A percentile compares a stretch with the other conserved stretches of the same genome.
Conservation (phyloP, 345 rosid species). For the Noccaea caerulescens region DNA sequence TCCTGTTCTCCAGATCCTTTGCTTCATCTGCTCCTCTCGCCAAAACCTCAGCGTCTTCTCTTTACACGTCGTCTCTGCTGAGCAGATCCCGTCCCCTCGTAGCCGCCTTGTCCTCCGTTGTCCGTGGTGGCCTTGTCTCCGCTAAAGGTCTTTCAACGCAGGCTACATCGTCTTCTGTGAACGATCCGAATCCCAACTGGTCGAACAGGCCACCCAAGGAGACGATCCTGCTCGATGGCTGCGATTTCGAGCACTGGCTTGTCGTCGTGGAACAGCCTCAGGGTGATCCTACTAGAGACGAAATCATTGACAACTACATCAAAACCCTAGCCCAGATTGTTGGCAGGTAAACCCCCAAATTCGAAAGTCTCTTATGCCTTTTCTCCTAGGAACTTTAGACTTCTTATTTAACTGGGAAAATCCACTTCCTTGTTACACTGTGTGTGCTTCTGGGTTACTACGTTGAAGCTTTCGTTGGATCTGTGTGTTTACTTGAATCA, state of each 20-base stretch:
- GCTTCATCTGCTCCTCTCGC: conserved; percentile 37
- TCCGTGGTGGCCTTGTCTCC: conserved; percentile 41
- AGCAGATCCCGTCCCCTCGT: conserved; percentile 32
- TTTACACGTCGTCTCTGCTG: conserved; percentile 38
- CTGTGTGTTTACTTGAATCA: conserved; percentile 4
- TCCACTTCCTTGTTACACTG: not conserved
- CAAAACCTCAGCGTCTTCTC: conserved; percentile 31
- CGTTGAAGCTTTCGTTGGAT: not conserved
- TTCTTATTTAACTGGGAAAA: not conserved
- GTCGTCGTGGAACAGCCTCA: conserved; percentile 76
- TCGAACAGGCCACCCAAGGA: conserved; percentile 92
- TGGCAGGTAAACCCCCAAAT: conserved; percentile 61
- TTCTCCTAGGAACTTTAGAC: not conserved
- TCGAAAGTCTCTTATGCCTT: not conserved
- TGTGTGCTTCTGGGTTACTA: not conserved
- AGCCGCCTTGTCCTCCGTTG: conserved; percentile 25
- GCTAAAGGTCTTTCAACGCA: conserved; percentile 52
- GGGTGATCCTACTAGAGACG: conserved; percentile 78
- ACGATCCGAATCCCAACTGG: conserved; percentile 80
- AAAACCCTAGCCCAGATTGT: conserved; percentile 71
- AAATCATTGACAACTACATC: conserved; percentile 74
- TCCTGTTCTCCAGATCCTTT: conserved; percentile 32
- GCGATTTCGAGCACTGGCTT: conserved; percentile 97
- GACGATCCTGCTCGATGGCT: conserved; percentile 87
- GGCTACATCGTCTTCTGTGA: conserved; percentile 66